Conservation (phyloP, 169 alveolate genomes). For the Plasmodium billcollinsi region DNA sequence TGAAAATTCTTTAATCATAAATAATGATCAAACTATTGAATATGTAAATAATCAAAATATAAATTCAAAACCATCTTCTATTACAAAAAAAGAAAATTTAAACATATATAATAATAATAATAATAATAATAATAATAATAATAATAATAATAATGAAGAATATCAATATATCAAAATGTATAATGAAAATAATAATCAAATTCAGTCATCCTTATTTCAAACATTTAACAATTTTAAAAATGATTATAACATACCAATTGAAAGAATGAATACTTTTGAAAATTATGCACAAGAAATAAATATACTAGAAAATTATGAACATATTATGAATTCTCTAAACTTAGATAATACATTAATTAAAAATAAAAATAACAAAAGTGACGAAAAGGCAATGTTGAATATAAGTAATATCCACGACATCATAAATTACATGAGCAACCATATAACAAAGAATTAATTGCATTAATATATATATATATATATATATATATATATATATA, state of each 20-base stretch:
- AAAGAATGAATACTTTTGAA: conserved; percentile 47
- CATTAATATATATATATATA: too few relatives aligned
- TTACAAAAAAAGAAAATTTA: not conserved
- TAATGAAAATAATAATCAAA: conserved; percentile 19
- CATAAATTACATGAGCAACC: conserved; percentile 39
- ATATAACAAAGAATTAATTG: not conserved
- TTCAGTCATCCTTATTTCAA: conserved; percentile 9
- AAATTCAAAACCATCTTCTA: not conserved
- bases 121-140: too few relatives aligned
- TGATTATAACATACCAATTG: conserved; percentile 48
- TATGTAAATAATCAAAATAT: not conserved
- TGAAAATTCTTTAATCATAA: not conserved
- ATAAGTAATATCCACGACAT: conserved; percentile 28
- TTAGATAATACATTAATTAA: not conserved
- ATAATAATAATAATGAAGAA: conserved; percentile 8
- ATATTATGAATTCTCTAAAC: conserved; percentile 1
- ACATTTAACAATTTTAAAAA: conserved; percentile 18
- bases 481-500: too few relatives aligned
- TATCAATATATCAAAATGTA: conserved; percentile 43
- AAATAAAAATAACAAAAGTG: not conserved
- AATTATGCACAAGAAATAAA: conserved; percentile 36
- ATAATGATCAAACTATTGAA: not conserved
- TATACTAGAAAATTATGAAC: conserved; percentile 29
- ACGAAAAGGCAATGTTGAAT: not conserved
- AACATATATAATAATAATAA: not conserved